A percentile compares a stretch with the other conserved stretches of the same genome.
phyloP scores from a whole-genome alignment of 2,329 filamentous ascomycete genomes.

The Trichoderma pleuroti region DNA sequence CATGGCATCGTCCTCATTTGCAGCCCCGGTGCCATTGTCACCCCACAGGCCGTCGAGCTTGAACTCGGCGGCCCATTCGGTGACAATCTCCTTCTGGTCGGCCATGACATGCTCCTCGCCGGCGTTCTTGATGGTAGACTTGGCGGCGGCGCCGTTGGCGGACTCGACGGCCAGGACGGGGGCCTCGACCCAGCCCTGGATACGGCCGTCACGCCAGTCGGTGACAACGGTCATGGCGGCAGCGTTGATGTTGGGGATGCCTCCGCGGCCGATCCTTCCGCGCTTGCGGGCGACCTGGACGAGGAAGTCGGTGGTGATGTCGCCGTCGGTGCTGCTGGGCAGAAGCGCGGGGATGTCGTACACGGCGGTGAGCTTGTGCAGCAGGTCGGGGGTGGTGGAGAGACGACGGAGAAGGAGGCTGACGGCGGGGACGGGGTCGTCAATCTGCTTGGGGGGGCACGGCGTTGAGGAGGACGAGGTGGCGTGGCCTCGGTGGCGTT shows the following conservation, averaged over 20 bases:
- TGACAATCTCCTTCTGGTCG: constrained; percentile 83
- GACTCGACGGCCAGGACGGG: constrained; percentile 60
- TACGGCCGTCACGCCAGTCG: constrained; percentile 94
- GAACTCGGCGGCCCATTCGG: constrained; percentile 91
- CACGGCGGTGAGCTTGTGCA: constrained; percentile 74
- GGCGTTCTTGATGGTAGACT: constrained; percentile 36
- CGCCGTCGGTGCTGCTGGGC: constrained; percentile 60
- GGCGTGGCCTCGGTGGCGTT: constrained; percentile 73
- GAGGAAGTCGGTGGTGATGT: constrained; percentile 84
- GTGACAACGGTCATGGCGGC: constrained; percentile 91
- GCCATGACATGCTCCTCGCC: constrained; percentile 47
- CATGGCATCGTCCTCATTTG: constrained; percentile 45
- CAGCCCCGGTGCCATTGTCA: constrained; percentile 42
- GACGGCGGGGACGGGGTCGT: constrained; percentile 86
- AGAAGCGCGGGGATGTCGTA: constrained; percentile 84
- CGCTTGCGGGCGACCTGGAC: constrained; percentile 93
- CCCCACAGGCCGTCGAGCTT: constrained; percentile 92
- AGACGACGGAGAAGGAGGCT: constrained; percentile 78
- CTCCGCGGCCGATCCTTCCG: constrained; percentile 81
- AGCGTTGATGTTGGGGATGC: constrained; percentile 80
- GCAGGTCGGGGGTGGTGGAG: constrained; percentile 66
- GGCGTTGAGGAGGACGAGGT: constrained; percentile 83
- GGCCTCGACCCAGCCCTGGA: constrained; percentile 85
- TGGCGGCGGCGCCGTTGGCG: constrained; percentile 22
- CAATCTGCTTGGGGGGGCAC: constrained; percentile 92